Evolutionary conservation across 768 basidiomycete genomes (phyloP).

Genomic region (Tulasnella sp.): DNA sequence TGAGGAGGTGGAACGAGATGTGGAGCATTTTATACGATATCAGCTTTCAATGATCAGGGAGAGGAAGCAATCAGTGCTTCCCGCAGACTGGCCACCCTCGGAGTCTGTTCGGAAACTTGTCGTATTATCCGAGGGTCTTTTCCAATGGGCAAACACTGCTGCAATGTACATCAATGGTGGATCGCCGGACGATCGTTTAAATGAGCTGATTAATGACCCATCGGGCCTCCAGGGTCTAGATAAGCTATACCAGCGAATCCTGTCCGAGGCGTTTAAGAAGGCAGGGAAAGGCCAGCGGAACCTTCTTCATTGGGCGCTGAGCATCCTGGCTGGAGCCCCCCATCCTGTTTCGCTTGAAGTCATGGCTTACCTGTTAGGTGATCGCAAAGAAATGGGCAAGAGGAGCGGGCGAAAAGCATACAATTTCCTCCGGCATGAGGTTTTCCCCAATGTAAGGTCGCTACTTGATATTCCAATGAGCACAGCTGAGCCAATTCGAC

Average conservation of each 20-base stretch:
- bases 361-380: background rate
- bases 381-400: background rate
- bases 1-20: background rate
- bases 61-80: background rate
- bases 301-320: background rate
- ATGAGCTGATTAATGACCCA: background rate
- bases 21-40: background rate
- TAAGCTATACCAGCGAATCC: background rate
- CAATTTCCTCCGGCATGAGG: background rate
- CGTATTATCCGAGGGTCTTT: background rate
- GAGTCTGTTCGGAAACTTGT: background rate
- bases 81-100: background rate
- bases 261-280: background rate
- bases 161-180: background rate
- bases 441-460: background rate
- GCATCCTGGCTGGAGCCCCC: background rate
- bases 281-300: background rate
- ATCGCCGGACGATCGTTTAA: background rate
- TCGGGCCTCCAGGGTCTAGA: background rate
- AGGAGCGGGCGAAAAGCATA: background rate
- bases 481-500: background rate
- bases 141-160: background rate
- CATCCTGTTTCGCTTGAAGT: background rate
- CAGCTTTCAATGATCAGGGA: background rate
- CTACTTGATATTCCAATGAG: background rate